Evolutionary conservation across 345 rosid species (phyloP), one percentile per base, ranked within the genome.

Genomic region (Draba incana): DNA sequence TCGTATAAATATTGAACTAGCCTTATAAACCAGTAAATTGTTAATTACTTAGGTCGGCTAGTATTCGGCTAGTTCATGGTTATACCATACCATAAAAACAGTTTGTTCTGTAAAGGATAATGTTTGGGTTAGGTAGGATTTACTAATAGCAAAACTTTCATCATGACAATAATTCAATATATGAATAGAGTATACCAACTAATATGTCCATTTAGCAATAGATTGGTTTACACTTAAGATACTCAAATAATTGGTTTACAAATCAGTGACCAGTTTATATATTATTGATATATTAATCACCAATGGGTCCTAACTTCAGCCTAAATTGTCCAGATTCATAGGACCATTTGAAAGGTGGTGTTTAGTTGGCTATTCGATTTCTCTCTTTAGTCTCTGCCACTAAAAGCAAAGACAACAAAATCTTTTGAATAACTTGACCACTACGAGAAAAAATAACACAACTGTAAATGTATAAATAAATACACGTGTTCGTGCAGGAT

Each of bases 381-480:
- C 12, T 69, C 50, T 48, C 41, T 58, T 69, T 69, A 69, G 42
- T 24, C 33, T 14, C n/a, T 69, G 74, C 33, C 41, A 58, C 43
- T 14, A 69, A 69, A 69, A 69, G 35, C 66, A 39, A 61, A 24
- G 58, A 69, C 74, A 69, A 30, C 42, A 25, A 59, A 10, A 38
- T 38, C 12, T 49, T 2, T 5, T 9, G 25, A 14, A 57, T 54
- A 16, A 43, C 20, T 9, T 67, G n/a, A 51, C 42, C 44, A 61
- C 13, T 54, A 65, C 41, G 10, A 6, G 31, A 10, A 39, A 41
- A 8, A 10, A 27, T 5, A 52, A 66, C 37, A 63, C 9, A 50
- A 2, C 5, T 28, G 31, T 27, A 27, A 27, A 27, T 4, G 25
- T 16, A 39, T 41, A 28, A 13, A 51, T 14, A 16, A 30, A 57